Evolutionary conservation across 2,329 filamentous ascomycete species (phyloP).

Genomic region (Hypoxylon sp.): DNA sequence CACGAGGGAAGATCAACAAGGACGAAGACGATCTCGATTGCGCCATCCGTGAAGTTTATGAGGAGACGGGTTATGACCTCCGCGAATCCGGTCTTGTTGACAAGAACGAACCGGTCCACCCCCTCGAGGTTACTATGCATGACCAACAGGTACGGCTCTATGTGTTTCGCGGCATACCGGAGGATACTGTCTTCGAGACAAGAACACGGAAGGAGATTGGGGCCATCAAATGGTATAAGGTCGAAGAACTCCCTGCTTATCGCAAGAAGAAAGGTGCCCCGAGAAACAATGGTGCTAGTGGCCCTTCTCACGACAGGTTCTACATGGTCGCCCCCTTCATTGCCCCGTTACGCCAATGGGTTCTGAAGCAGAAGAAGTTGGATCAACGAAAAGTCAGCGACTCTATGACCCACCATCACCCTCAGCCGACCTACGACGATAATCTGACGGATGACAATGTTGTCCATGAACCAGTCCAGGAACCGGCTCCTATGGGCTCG

Average conservation of each 20-base stretch:
- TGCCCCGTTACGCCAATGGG: constrained; percentile 88
- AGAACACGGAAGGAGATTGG: constrained; percentile 97
- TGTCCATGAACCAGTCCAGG: constrained; percentile 54
- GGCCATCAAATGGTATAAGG: constrained; percentile 93
- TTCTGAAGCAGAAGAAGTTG: constrained; percentile 83
- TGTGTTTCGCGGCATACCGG: constrained; percentile 88
- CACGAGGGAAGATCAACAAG: constrained; percentile 97
- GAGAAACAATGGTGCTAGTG: constrained; percentile 67
- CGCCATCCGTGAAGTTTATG: constrained; percentile 92
- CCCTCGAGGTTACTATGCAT: constrained; percentile 88
- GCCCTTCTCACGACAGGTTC: constrained; percentile 81
- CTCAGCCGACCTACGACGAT: constrained; percentile 65
- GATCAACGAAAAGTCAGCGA: constrained; percentile 64
- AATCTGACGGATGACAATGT: constrained; percentile 72
- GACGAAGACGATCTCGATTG: constrained; percentile 95
- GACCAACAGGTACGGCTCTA: constrained; percentile 95
- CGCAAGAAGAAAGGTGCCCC: constrained; percentile 74
- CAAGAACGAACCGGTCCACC: constrained; percentile 78
- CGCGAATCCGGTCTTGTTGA: constrained; percentile 80
- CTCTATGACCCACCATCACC: constrained; percentile 56
- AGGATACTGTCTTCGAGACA: constrained; percentile 88
- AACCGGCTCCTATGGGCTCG: constrained; percentile 48
- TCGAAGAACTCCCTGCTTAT: constrained; percentile 87
- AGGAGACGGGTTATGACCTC: constrained; percentile 94
- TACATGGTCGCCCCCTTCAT: constrained; percentile 99